phyloP scores from a whole-genome alignment of 2,329 filamentous ascomycete genomes.

The Epichloe baconii region DNA sequence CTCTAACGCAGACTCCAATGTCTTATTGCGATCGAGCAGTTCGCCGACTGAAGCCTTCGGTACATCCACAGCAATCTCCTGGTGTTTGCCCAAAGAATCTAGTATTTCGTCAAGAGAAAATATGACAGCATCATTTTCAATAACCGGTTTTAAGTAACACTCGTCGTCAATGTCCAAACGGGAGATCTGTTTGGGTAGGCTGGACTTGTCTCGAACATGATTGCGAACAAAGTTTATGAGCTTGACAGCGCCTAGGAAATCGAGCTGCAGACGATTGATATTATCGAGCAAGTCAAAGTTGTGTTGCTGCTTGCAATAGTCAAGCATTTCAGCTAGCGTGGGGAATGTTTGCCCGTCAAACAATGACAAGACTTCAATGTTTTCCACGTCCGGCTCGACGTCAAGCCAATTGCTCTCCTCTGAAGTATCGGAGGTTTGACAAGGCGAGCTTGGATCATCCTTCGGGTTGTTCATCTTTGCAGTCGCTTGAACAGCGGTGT shows the following conservation, averaged over 20 bases:
- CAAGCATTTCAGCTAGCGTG: conserved; percentile 51
- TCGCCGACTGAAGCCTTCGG: conserved; percentile 18
- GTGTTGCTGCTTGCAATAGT: conserved; percentile 52
- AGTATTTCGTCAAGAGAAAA: conserved; percentile 73
- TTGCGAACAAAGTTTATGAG: conserved; percentile 57
- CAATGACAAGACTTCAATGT: conserved; percentile 50
- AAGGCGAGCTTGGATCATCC: conserved; percentile 7
- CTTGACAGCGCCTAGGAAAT: conserved; percentile 62
- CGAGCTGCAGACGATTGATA: conserved; percentile 44
- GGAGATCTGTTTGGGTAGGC: conserved; percentile 45
- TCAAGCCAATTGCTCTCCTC: conserved; percentile 39
- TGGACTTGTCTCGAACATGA: conserved; percentile 28
- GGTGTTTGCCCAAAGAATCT: conserved; percentile 23
- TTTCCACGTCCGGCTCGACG: conserved; percentile 49
- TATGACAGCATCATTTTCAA: conserved; percentile 82
- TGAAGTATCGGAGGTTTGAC: conserved; percentile 16
- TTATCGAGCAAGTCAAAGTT: conserved; percentile 53
- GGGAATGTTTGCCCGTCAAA: conserved; percentile 55
- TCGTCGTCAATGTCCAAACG: conserved; percentile 59
- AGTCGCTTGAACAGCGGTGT: neutral
- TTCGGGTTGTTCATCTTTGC: neutral
- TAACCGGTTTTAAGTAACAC: conserved; percentile 64
- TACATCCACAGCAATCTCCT: conserved; percentile 15
- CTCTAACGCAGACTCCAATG: conserved; percentile 49
- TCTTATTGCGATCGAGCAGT: conserved; percentile 34